Base-by-base conservation (phyloP, 495 filamentous ascomycete species). In the Tuber microsphaerosporum region DNA sequence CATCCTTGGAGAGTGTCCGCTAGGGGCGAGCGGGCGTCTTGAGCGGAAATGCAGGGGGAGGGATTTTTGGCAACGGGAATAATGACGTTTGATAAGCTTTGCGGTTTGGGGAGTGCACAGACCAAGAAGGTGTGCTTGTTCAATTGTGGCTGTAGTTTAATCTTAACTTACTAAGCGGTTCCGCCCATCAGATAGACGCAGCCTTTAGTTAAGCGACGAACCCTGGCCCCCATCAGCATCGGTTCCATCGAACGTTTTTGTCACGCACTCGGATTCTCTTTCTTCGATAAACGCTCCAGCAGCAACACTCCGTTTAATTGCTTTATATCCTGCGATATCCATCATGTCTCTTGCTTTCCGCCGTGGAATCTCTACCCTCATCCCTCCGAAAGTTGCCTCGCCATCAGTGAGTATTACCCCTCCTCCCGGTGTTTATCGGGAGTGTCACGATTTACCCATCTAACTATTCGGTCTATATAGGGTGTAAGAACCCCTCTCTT, bases 361-460 rank as follows among this genome's bases (percentile, higher is more conserved):
- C 85, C 89, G 94, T 85, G 91, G 89, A 88, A 91, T 99, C 83
- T 97, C 96, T 83, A 97, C 96, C 88, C 89, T 99, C 84, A 97
- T 99, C 85, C 95, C 95, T 81, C 95, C 95, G 80, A 98, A 98
- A 92, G 94, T 99, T 83, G 93, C 95, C 80, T 97, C 94, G 80
- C 95, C 95, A 76, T 91, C 90, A 85, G 95, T 99, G 90, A 89
- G 94, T 89, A 72, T 75, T 79, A 42, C 19, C 73, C 77, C 75
- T 76, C 73, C 48, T 71, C 73, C 68, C 43, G 37, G 37, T 41
- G 45, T 56, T 72, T 61, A 70, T 77, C 46, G 69, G 65, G 56
- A 34, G 56, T 65, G 26, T 19, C 56, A 44, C 42, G 45, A 71
- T 65, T 61, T 43, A 74, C 73, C 73, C 77, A 56, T 43, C 75